Evolutionary conservation across 805 yeast genomes (phyloP), one percentile per base, ranked within the genome.

Genomic region (Wickerhamomyces ciferrii): DNA sequence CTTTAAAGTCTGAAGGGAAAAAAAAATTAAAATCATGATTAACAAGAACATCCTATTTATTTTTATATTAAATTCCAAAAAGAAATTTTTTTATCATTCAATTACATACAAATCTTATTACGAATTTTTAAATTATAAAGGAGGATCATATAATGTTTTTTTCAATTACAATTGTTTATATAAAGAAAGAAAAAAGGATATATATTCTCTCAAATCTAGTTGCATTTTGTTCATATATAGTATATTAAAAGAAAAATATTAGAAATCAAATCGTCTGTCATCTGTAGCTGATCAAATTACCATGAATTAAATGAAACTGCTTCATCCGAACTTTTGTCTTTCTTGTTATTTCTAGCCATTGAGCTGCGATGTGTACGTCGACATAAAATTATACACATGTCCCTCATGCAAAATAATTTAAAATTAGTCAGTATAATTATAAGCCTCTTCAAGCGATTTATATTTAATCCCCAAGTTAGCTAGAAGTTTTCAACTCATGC

Each of bases 151-250:
- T 15, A 13, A 18, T 15, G 4, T 35, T 18, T 35, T 35, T 32
- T 32, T 32, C 17, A 15, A n/a, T 17, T n/a, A 10, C 38, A 19
- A 35, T 35, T 35, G 38, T 35, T 35, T 35, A 35, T 35, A 35
- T 35, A 35, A 15, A 19, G 7, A 35, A 19, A 24, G 15, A 19
- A 35, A 19, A 11, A 35, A 35, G 35, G 35, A 35, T 19, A 37
- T 20, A 19, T 10, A 11, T 37, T 21, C 39, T 21, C 39, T 37
- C 39, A 37, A 37, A n/a, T 31, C 31, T 27, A 27, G 38, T 37
- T 37, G 39, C 39, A 37, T 37, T 37, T 14, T 37, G 39, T 37
- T 37, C 39, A 37, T 37, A 35, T 35, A 37, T 21, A 37, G 39
- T 37, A 37, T 37, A 37, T 37, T 37, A 37, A 37, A 19, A 37